These are phyloP conservation scores for Paragyromitra xinjiangensis DNA, from an alignment of 495 filamentous ascomycete genomes.

Conservation along the genomic window DNA sequence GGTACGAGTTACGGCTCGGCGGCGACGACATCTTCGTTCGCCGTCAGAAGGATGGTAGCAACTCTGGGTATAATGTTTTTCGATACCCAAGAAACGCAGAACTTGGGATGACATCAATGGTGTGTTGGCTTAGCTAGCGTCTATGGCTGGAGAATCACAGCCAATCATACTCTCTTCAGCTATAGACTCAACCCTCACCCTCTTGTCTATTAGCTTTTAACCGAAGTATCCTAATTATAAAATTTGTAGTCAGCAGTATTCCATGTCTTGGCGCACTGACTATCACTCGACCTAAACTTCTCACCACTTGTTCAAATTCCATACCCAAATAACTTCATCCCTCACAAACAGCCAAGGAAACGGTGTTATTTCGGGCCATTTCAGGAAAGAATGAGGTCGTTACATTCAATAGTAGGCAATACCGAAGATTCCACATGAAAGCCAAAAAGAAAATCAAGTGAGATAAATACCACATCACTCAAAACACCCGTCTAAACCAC, in stretches of 20 bases:
- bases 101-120: neutral
- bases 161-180: no score
- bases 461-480: no score
- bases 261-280: neutral
- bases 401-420: neutral
- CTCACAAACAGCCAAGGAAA: no score
- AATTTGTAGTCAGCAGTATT: no score
- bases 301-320: neutral
- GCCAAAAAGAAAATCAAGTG: neutral
- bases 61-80: no score
- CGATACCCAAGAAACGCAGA: no score
- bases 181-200: no score
- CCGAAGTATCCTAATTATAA: no score
- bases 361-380: no score
- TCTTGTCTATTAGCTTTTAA: no score
- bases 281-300: neutral
- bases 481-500: no score
- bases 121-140: neutral
- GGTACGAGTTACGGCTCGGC: conserved; percentile 51
- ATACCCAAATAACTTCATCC: neutral
- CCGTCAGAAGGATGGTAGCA: neutral
- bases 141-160: neutral
- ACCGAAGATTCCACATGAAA: neutral
- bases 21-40: conserved; percentile 9
- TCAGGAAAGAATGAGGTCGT: no score